Evolutionary conservation across 1,284 basidiomycete genomes (phyloP), one percentile per base, ranked within the genome.

Genomic region (Apiotrichum montevideense): DNA sequence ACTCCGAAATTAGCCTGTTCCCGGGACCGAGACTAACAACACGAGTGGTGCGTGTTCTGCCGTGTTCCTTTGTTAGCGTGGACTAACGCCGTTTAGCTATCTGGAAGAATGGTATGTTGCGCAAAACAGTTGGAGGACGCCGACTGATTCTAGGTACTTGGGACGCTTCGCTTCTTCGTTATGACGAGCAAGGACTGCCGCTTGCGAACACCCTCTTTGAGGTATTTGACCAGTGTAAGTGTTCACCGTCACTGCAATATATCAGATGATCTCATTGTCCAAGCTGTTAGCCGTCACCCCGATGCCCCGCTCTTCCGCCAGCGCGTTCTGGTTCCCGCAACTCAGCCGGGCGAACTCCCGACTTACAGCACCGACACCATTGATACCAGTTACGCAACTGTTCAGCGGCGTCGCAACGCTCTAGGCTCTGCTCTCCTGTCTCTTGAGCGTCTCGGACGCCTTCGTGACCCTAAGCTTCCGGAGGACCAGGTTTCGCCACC

Each of bases 171-270:
- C 39, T 51, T 15, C 9, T 45, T 45, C 49, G 54, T 34, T 45
- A 47, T 3, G 10, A 11, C 11, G 11, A 8, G 9, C 11, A 52
- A 5, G 52, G 54, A 5, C 6, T 34, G 10, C 6, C 40, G 4
- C 63, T 72, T 51, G 70, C 75, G 0, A 50, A 54, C 11, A 71
- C 72, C 9, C 61, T 74, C 3, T 65, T 65, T 55, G 70, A 77
- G 63, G 53, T 77, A 21, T 75, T 77, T 60, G 75, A 77, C 39
- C 64, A 72, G 51, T 67, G 74, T 76, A 46, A 49, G 73, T 65
- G 3, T 34, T 45, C 7, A 13, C 8, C 37, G 8, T 21, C 21
- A 21, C 21, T 21, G 21, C 21, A 21, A 21, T 21, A 21, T 21
- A 21, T 21, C 21, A 21, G 21, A 21, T 21, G 21, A 21, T 21